Conservation (phyloP, 1,284 basidiomycete species). For the Farysia itapuensis region DNA sequence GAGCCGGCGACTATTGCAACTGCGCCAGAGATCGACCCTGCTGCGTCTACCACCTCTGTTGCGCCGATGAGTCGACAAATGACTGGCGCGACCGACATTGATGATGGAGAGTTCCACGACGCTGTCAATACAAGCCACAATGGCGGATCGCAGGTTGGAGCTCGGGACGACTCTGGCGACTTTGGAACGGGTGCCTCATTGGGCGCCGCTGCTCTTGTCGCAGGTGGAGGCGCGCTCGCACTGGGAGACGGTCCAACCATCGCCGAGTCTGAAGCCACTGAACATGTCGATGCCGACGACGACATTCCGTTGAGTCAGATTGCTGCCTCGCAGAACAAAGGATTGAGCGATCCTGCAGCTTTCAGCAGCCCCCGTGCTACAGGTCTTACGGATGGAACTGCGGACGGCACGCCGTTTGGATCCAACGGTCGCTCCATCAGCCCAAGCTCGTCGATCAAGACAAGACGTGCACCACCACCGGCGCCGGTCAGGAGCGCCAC, state of each 20-base stretch:
- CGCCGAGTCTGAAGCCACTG: neutral
- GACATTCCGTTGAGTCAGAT: conserved; percentile 39
- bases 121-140: neutral
- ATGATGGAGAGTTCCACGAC: conserved; percentile 2
- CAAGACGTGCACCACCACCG: conserved; percentile 47
- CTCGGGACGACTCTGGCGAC: neutral
- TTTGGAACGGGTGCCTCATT: neutral
- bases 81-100: conserved; percentile 4
- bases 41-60: conserved; percentile 27
- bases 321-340: conserved; percentile 4
- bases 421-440: conserved; percentile 7
- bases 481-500: conserved; percentile 39
- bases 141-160: conserved; percentile 17
- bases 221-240: conserved; percentile 22
- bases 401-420: neutral
- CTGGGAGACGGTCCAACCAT: conserved; percentile 6
- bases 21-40: conserved; percentile 20
- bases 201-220: conserved; percentile 20
- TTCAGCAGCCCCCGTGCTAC: neutral
- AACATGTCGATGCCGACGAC: conserved; percentile 18
- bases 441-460: conserved; percentile 39
- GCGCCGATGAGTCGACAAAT: conserved; percentile 28
- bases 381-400: neutral
- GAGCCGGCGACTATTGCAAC: neutral
- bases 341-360: too few species aligned